Evolutionary conservation across 2,329 filamentous ascomycete genomes (phyloP).

Genomic region (Trichophyton benhamiae): DNA sequence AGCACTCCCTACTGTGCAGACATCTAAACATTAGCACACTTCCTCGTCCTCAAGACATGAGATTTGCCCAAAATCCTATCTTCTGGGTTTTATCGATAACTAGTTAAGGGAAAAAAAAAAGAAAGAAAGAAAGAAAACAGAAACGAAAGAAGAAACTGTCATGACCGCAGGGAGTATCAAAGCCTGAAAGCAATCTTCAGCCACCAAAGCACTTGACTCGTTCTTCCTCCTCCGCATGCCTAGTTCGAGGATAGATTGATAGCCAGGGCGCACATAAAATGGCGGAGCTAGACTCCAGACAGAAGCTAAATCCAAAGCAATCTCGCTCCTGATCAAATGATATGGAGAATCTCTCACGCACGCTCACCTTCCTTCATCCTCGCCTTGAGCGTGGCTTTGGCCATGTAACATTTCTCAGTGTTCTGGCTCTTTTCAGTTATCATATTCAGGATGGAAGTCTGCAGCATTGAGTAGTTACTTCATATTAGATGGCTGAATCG

Average conservation of each 20-base stretch:
- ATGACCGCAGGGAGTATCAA: background rate
- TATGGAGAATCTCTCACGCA: background rate
- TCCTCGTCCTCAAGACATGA: no score
- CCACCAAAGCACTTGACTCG: background rate
- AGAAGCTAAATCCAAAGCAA: background rate
- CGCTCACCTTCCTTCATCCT: background rate
- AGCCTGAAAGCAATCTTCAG: background rate
- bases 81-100: background rate
- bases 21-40: background rate
- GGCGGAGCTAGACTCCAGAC: background rate
- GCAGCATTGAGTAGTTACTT: background rate
- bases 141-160: background rate
- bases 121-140: background rate
- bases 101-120: background rate
- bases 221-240: background rate
- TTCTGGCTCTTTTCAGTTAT: background rate
- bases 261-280: background rate
- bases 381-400: background rate
- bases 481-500: background rate
- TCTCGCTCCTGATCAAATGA: background rate
- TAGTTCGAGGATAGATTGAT: background rate
- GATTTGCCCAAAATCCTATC: background rate
- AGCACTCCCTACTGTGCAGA: background rate
- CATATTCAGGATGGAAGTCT: no score
- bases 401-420: background rate